A percentile compares a stretch with the other conserved stretches of the same genome.
Conservation (phyloP, 108 stramenopile species). For the Stephanodiscus minutulus region DNA sequence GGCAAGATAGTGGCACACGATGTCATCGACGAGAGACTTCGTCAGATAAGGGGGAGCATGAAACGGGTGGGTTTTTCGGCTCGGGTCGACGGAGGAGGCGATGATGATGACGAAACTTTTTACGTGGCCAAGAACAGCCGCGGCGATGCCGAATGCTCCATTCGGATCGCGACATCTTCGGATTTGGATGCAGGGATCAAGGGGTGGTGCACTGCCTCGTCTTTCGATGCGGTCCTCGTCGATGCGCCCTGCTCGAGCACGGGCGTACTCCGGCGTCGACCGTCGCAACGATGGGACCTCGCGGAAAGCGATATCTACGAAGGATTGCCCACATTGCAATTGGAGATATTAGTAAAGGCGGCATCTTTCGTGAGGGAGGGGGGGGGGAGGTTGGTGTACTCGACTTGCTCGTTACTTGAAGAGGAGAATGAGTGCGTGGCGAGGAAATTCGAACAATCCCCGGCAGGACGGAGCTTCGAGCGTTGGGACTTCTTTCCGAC, state of each 20-base stretch:
- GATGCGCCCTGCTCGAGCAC: slow-evolving; percentile 59
- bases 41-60: slow-evolving; percentile 55
- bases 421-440: slow-evolving; percentile 53
- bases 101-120: neutral
- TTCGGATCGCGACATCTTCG: slow-evolving; percentile 26
- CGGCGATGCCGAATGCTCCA: slow-evolving; percentile 10
- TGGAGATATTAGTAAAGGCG: slow-evolving; percentile 45
- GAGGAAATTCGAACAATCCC: slow-evolving; percentile 35
- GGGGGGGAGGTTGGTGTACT: slow-evolving; percentile 50
- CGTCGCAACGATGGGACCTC: slow-evolving; percentile 54
- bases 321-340: slow-evolving; percentile 34
- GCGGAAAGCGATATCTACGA: slow-evolving; percentile 27
- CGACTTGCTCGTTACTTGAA: slow-evolving; percentile 53
- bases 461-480: slow-evolving; percentile 15
- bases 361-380: slow-evolving; percentile 38
- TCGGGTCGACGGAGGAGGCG: neutral
- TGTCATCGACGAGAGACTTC: slow-evolving; percentile 43
- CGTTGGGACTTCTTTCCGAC: slow-evolving; percentile 28
- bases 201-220: neutral
- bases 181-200: slow-evolving; percentile 1
- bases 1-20: slow-evolving; percentile 53
- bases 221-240: slow-evolving; percentile 52
- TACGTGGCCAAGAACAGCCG: neutral
- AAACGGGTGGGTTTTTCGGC: slow-evolving; percentile 38
- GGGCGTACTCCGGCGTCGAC: slow-evolving; percentile 52